Percentiles rank a stretch among this genome's conserved stretches.
These are phyloP conservation scores for Leccinum pellstonianum DNA, from an alignment of 768 basidiomycete genomes.

Conservation along the genomic window DNA sequence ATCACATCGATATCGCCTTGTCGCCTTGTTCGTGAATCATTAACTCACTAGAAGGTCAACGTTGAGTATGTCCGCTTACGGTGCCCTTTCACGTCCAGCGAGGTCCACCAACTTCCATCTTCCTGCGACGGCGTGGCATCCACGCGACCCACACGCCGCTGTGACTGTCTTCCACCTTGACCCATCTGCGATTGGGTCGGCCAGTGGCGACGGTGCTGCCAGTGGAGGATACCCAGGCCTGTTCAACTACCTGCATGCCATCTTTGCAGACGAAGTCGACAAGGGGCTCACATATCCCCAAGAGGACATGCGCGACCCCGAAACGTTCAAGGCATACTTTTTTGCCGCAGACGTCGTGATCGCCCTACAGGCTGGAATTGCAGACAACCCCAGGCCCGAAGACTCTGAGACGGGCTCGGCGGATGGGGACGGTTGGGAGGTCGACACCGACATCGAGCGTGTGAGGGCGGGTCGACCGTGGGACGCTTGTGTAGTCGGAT, in stretches of 20 bases:
- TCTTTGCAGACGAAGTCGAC: constrained; percentile 74
- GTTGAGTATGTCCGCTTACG: constrained; percentile 65
- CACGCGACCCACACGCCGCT: constrained; percentile 22
- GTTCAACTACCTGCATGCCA: constrained; percentile 53
- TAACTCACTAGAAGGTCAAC: background rate
- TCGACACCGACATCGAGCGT: constrained; percentile 38
- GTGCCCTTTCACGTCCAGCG: constrained; percentile 45
- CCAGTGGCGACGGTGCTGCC: background rate
- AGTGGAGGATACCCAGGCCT: constrained; percentile 42
- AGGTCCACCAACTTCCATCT: constrained; percentile 35
- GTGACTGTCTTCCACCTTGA: constrained; percentile 40
- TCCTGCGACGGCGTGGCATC: constrained; percentile 49
- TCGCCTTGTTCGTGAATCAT: background rate
- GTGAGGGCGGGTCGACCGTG: constrained; percentile 54
- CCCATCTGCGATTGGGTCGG: constrained; percentile 18
- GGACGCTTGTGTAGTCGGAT: constrained; percentile 72
- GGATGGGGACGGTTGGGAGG: constrained; percentile 7
- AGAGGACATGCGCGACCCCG: constrained; percentile 53
- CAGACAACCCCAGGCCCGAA: background rate
- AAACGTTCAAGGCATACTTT: constrained; percentile 71
- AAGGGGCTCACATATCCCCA: constrained; percentile 86
- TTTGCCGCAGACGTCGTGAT: constrained; percentile 76
- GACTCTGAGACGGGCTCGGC: background rate
- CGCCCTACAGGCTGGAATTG: constrained; percentile 40
- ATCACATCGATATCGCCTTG: constrained; percentile 2